Percentiles rank a stretch among this genome's conserved stretches.
These are phyloP conservation scores for Zymoseptoria tritici DNA, from an alignment of 2,329 filamentous ascomycete genomes.

Conservation along the genomic window DNA sequence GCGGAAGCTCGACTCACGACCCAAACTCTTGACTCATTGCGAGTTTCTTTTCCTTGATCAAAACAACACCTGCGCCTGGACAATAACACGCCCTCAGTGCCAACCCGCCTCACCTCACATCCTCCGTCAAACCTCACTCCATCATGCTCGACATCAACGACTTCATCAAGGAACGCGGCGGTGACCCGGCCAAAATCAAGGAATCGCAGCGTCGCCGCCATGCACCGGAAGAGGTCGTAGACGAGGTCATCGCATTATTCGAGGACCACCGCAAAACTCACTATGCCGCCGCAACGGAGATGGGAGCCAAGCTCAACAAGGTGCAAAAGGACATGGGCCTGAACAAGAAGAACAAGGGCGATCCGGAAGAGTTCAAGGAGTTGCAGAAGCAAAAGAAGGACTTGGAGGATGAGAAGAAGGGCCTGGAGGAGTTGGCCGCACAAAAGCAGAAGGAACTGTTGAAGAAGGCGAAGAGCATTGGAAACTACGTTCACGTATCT, in stretches of 20 bases:
- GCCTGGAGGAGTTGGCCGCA: conserved; percentile 62
- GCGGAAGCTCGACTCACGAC: neutral
- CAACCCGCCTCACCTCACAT: neutral
- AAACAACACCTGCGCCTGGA: neutral
- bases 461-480: conserved; percentile 74
- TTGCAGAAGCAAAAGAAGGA: conserved; percentile 70
- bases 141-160: conserved; percentile 42
- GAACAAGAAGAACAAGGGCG: conserved; percentile 93
- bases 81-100: neutral
- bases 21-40: neutral
- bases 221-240: conserved; percentile 75
- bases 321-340: conserved; percentile 82
- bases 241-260: conserved; percentile 81
- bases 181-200: conserved; percentile 83
- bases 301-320: conserved; percentile 77
- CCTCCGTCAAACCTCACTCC: neutral
- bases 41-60: neutral
- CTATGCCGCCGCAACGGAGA: conserved; percentile 58
- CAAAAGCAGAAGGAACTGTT: conserved; percentile 69
- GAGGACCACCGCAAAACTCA: conserved; percentile 69
- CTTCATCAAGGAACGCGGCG: conserved; percentile 68
- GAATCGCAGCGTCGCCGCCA: conserved; percentile 80
- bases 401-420: conserved; percentile 75
- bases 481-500: conserved; percentile 84
- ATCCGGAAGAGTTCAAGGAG: conserved; percentile 71